Evolutionary conservation across 225 moss, liverwort and hornwort species (phyloP).

Genomic region (Sphagnum contortum): DNA sequence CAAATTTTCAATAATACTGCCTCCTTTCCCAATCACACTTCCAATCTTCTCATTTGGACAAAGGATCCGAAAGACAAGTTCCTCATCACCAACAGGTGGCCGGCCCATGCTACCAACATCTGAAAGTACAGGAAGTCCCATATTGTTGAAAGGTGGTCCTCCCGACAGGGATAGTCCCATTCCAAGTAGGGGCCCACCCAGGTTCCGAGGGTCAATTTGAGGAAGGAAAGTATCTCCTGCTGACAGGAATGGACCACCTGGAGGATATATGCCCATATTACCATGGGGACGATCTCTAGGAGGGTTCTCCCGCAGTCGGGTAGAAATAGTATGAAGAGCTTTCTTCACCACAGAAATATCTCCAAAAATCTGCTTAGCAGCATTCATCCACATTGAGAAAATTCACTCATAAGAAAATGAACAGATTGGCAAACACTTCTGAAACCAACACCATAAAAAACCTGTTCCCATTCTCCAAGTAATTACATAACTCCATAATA

Average conservation of each 20-base stretch:
- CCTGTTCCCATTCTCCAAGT: too few relatives aligned
- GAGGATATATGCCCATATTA: conserved; percentile 15
- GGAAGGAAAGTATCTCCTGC: conserved; percentile 57
- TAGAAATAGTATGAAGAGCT: conserved; percentile 79
- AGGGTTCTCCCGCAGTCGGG: conserved; percentile 91
- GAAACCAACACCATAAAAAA: too few relatives aligned
- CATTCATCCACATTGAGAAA: neutral
- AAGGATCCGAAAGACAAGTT: conserved; percentile 84
- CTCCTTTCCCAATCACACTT: conserved; percentile 92
- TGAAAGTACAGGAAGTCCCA: conserved; percentile 10
- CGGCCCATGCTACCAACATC: too few relatives aligned
- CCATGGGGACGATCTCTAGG: conserved; percentile 82
- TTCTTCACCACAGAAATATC: conserved; percentile 72
- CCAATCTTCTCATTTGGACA: conserved; percentile 98
- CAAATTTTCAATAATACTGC: conserved; percentile 81
- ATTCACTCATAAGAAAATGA: too few relatives aligned
- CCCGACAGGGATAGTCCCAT: conserved; percentile 35
- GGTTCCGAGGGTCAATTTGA: conserved; percentile 44
- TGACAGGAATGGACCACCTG: conserved; percentile 48
- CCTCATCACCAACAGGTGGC: conserved; percentile 34
- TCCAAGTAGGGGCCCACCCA: conserved; percentile 51
- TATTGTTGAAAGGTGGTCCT: conserved; percentile 48
- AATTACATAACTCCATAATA: too few relatives aligned
- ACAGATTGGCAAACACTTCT: too few relatives aligned
- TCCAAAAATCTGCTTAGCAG: conserved; percentile 54